These are phyloP conservation scores for Coemansia sp. DNA, from an alignment of 192 early-diverging fungal species.

Conservation along the genomic window DNA sequence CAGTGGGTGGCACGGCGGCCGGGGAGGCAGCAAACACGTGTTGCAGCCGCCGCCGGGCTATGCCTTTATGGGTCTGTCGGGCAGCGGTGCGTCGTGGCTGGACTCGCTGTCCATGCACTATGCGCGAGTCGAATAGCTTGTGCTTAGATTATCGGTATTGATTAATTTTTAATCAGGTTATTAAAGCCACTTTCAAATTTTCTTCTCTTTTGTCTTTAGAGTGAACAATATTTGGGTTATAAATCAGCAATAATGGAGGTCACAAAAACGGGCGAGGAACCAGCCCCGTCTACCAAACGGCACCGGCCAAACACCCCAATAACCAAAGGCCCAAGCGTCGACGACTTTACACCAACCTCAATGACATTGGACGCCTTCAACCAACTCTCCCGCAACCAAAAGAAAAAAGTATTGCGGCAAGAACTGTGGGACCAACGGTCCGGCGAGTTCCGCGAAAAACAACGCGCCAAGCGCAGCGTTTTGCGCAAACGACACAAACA, in stretches of 20 bases:
- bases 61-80: conserved; percentile 59
- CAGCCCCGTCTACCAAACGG: background rate
- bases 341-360: conserved; percentile 28
- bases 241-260: too few species aligned
- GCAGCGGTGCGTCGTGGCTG: conserved; percentile 57
- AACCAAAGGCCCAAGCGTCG: conserved; percentile 23
- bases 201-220: too few species aligned
- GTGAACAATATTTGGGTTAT: too few species aligned
- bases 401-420: conserved; percentile 68
- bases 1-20: conserved; percentile 62
- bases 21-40: conserved; percentile 47
- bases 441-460: conserved; percentile 51
- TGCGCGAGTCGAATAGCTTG: conserved; percentile 11
- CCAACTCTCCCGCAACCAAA: conserved; percentile 68
- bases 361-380: conserved; percentile 46
- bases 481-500: conserved; percentile 53
- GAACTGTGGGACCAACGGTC: conserved; percentile 57
- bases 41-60: conserved; percentile 57
- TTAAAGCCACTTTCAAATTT: too few species aligned
- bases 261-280: too few species aligned
- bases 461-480: conserved; percentile 53
- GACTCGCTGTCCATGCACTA: conserved; percentile 60
- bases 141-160: background rate
- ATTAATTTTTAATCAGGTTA: too few species aligned
- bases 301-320: background rate